Evolutionary conservation across 495 filamentous ascomycete genomes (phyloP).

Genomic region (Aspergillus hancockii): DNA sequence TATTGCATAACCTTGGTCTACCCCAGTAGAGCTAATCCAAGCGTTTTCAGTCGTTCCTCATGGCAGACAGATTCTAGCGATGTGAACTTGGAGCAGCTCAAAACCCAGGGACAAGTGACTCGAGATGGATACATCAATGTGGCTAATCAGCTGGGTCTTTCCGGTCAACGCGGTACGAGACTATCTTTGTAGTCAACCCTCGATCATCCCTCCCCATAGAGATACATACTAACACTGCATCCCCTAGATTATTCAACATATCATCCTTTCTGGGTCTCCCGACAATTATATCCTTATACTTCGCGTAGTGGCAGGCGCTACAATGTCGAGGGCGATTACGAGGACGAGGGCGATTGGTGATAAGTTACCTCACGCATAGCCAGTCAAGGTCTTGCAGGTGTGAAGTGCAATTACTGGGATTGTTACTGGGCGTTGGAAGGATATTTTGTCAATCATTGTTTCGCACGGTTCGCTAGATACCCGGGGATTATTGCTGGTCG

Average conservation of each 20-base stretch:
- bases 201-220: background rate
- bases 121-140: constrained; percentile 69
- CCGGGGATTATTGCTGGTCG: background rate
- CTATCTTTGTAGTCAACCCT: constrained; percentile 28
- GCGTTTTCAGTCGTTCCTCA: constrained; percentile 49
- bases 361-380: background rate
- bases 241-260: constrained; percentile 44
- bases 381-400: background rate
- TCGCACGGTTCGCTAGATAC: background rate
- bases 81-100: constrained; percentile 44
- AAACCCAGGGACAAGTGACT: constrained; percentile 37
- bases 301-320: constrained; percentile 11
- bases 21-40: background rate
- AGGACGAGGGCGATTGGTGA: background rate
- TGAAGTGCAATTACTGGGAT: background rate
- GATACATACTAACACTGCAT: constrained; percentile 4
- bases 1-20: background rate
- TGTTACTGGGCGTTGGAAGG: background rate
- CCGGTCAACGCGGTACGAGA: constrained; percentile 51
- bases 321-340: background rate
- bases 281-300: constrained; percentile 26
- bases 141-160: constrained; percentile 61
- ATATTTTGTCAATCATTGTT: background rate
- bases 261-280: constrained; percentile 41
- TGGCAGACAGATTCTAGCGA: constrained; percentile 60